Conservation (phyloP, 1,284 basidiomycete genomes). For the Cerrena zonata region DNA sequence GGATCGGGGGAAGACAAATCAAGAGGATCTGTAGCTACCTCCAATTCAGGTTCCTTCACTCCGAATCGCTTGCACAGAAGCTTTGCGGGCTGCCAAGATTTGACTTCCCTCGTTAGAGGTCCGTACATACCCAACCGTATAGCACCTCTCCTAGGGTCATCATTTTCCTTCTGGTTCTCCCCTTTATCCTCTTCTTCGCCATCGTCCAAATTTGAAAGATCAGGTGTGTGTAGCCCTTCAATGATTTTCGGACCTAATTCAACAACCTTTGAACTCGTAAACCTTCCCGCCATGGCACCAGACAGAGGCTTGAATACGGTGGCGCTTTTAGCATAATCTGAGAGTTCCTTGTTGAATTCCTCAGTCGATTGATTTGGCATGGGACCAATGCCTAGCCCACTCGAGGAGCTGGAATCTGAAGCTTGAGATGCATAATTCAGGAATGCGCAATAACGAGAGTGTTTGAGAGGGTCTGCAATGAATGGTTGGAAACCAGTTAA, state of each 20-base stretch:
- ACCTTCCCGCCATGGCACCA: slow-evolving; percentile 88
- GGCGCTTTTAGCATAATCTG: slow-evolving; percentile 83
- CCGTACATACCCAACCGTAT: slow-evolving; percentile 86
- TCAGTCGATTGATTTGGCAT: slow-evolving; percentile 56
- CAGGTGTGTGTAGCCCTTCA: slow-evolving; percentile 72
- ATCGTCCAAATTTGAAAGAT: slow-evolving; percentile 28
- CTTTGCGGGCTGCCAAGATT: slow-evolving; percentile 72
- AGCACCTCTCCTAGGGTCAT: slow-evolving; percentile 75
- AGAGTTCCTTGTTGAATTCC: slow-evolving; percentile 76
- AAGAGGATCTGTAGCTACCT: slow-evolving; percentile 18
- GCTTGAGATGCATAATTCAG: slow-evolving; percentile 53
- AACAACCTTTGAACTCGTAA: slow-evolving; percentile 71
- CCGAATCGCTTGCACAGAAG: slow-evolving; percentile 93
- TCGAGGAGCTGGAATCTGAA: slow-evolving; percentile 31
- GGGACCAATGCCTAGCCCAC: slow-evolving; percentile 27
- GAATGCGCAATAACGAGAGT: slow-evolving; percentile 81
- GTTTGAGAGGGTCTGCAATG: slow-evolving; percentile 68
- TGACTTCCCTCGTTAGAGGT: slow-evolving; percentile 69
- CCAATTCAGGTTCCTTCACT: slow-evolving; percentile 71
- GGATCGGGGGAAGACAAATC: slow-evolving; percentile 12
- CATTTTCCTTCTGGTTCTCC: slow-evolving; percentile 41
- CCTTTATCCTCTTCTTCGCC: slow-evolving; percentile 27
- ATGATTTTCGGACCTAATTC: slow-evolving; percentile 59
- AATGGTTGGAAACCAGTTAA: slow-evolving; percentile 85
- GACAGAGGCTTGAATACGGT: slow-evolving; percentile 88